Evolutionary conservation across 2,329 filamentous ascomycete genomes (phyloP).

Genomic region (Fusarium sp.): DNA sequence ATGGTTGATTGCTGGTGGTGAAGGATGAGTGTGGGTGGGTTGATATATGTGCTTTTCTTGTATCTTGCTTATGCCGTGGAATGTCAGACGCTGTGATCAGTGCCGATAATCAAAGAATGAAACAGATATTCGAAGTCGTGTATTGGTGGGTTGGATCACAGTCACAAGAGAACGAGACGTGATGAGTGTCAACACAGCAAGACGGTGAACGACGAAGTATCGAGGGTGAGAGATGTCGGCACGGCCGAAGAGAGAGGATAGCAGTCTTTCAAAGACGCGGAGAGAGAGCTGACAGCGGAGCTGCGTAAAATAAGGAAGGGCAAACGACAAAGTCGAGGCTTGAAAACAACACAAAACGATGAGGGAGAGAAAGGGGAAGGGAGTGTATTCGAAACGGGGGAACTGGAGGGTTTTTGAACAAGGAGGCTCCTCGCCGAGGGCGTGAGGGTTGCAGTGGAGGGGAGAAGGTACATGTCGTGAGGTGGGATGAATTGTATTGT

Average conservation of each 20-base stretch:
- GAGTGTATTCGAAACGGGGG: conserved; percentile 32
- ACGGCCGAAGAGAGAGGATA: conserved; percentile 48
- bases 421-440: conserved; percentile 23
- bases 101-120: conserved; percentile 26
- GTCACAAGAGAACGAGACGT: conserved; percentile 22
- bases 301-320: conserved; percentile 45
- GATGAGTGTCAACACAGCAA: conserved; percentile 23
- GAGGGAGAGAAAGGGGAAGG: conserved; percentile 34
- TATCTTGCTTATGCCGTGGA: conserved; percentile 15
- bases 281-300: conserved; percentile 50
- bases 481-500: conserved; percentile 12
- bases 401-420: conserved; percentile 36
- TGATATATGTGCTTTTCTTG: conserved; percentile 19
- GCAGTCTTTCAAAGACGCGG: conserved; percentile 63
- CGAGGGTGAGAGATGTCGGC: conserved; percentile 43
- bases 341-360: conserved; percentile 37
- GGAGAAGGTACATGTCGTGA: conserved; percentile 6
- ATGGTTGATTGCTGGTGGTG: conserved; percentile 12
- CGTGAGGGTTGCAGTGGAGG: conserved; percentile 13
- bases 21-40: not conserved
- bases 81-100: conserved; percentile 20
- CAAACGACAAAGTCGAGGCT: conserved; percentile 41
- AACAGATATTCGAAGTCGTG: conserved; percentile 20
- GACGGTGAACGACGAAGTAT: conserved; percentile 30
- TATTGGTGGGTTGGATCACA: conserved; percentile 29